Base-by-base conservation (phyloP, 176 grass and related monocot species). In the Aechmea fasciata region DNA sequence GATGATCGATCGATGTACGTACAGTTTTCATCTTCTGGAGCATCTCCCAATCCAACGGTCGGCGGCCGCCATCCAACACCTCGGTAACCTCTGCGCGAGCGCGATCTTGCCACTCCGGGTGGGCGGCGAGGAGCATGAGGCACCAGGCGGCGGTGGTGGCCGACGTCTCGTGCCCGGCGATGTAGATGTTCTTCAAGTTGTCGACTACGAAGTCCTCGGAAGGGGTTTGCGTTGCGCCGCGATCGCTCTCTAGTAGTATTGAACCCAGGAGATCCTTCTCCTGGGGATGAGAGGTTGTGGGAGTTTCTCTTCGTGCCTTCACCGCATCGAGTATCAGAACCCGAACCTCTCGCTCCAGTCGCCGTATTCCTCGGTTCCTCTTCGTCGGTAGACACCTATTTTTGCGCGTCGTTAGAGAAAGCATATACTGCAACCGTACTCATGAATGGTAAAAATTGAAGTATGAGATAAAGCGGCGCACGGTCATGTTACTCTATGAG, bases 161-260 rank as follows among this genome's bases (percentile, higher is more conserved):
- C 52, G 79, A 90, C 11, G 89, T 97, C 71, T 92, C 93, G 25
- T 92, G 77, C 1, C 86, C 94, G 0, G 89, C 89, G 25, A 93
- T 90, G 70, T 85, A 97, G 18, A 97, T 90, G 61, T 84, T 90
- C 89, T 93, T 97, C 86, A 89, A 97, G 75, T 92, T 97, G 74
- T 97, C 94, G 14, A 97, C 82, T 11, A 97, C 78, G 53, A 97
- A 97, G 74, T 84, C 77, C 51, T 97, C 82, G 1, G 80, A 72
- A 22, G 48, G 50, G 0, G 77, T 69, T 52, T 85, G 13, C 20
- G 14, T 69, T 0, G 26, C 10, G 50, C 67, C 75, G 69, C 64
- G 78, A 9, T 75, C 79, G 49, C 55, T 61, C 55, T 13, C 20
- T 20, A 61, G 55, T 18, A 91, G 82, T 71, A 92, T 73, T 25